Evolutionary conservation across 805 yeast genomes (phyloP).

Genomic region (Starmerella sirachaensis): DNA sequence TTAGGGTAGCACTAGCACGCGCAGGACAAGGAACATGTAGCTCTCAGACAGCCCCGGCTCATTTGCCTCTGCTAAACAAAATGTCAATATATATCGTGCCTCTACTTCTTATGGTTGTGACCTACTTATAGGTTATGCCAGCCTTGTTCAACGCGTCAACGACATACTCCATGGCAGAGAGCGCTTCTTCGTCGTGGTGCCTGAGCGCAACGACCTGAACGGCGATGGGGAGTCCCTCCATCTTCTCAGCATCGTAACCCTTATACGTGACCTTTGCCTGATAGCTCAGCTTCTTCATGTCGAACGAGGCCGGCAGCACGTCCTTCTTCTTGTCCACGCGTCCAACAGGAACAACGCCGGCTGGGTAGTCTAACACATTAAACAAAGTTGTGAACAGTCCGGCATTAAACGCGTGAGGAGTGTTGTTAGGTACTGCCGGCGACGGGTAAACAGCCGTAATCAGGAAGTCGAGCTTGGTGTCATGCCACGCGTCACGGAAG

Average conservation of each 20-base stretch:
- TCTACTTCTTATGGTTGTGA: too few relatives aligned
- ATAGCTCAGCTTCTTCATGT: constrained; percentile 25
- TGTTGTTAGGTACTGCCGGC: constrained; percentile 33
- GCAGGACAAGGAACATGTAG: too few relatives aligned
- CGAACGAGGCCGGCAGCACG: constrained; percentile 25
- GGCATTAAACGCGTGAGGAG: constrained; percentile 28
- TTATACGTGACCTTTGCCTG: constrained; percentile 35
- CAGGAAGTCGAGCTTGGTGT: constrained; percentile 30
- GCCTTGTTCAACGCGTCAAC: constrained; percentile 18
- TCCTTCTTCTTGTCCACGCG: constrained; percentile 36
- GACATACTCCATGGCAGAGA: constrained; percentile 37
- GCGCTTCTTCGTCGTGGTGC: constrained; percentile 49
- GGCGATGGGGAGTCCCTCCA: constrained; percentile 50
- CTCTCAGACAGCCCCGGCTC: too few relatives aligned
- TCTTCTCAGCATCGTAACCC: constrained; percentile 40
- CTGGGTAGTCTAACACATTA: constrained; percentile 45
- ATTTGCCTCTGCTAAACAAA: too few relatives aligned
- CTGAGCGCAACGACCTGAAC: constrained; percentile 50
- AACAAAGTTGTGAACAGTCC: constrained; percentile 44
- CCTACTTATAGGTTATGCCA: constrained; percentile 3
- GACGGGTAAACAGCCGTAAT: constrained; percentile 33
- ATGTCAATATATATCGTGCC: too few relatives aligned
- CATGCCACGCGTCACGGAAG: constrained; percentile 29
- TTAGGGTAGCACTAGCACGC: too few relatives aligned
- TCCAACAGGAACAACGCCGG: constrained; percentile 48